These are phyloP conservation scores for Phytophthora constricta DNA, from an alignment of 352 stramenopile species.

Conservation along the genomic window DNA sequence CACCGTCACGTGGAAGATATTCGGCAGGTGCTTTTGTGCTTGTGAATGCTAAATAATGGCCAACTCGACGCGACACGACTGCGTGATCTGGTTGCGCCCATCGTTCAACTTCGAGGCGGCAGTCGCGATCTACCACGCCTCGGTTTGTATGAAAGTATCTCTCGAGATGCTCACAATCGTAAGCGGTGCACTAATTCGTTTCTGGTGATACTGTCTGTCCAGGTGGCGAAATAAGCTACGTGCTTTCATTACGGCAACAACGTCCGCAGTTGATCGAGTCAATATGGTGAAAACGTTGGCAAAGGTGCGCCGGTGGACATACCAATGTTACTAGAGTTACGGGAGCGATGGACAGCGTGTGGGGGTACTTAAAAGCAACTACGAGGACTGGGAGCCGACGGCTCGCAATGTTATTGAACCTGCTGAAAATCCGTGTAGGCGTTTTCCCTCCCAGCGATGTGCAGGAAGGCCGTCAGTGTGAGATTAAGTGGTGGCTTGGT, in stretches of 20 bases:
- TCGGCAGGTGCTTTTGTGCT: too few species aligned
- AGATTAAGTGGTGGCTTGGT: slow-evolving; percentile 18
- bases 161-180: too few species aligned
- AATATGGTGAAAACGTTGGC: slow-evolving; percentile 3
- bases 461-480: slow-evolving; percentile 12
- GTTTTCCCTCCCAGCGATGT: slow-evolving; percentile 16
- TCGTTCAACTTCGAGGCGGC: too few species aligned
- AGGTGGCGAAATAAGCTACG: background rate
- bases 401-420: slow-evolving; percentile 15
- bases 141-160: background rate
- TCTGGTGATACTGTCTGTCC: background rate
- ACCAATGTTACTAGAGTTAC: slow-evolving; percentile 8
- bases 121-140: too few species aligned
- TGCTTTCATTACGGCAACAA: background rate
- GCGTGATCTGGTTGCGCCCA: too few species aligned
- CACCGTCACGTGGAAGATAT: too few species aligned
- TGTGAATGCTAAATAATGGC: too few species aligned
- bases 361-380: slow-evolving; percentile 16
- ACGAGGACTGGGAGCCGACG: slow-evolving; percentile 23
- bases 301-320: slow-evolving; percentile 13
- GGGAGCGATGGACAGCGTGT: slow-evolving; percentile 12
- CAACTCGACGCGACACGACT: too few species aligned
- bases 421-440: slow-evolving; percentile 16
- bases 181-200: too few species aligned
- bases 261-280: slow-evolving; percentile 3